Evolutionary conservation across 306 rosid genomes (phyloP), one percentile per base, ranked within the genome.

Genomic region (Quercus parvula): DNA sequence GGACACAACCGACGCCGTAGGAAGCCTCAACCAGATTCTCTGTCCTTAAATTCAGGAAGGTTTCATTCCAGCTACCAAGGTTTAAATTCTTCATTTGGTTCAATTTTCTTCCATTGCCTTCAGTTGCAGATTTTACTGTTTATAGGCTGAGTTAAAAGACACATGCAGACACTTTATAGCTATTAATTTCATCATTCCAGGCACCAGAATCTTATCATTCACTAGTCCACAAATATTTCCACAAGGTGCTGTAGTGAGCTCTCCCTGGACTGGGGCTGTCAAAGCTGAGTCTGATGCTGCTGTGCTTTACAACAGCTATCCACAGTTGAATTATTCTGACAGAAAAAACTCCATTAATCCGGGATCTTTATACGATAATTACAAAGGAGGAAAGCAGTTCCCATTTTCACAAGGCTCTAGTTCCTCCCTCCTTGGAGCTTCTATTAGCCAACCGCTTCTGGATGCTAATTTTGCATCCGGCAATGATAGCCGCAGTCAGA

Each of bases 1-100:
- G 96, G 96, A 25, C 97, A 94, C 83, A 94, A 94, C 73, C 81
- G 86, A 74, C 96, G 96, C 63, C 76, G 97, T 79, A 89, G 97
- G 88, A 92, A 94, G 72, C 92, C 96, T 77, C 98, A 89, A 77
- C 88, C 92, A 0, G 89, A 89, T 6, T 77, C 94, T 73, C 85
- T 89, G 76, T 75, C 88, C 85, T 72, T 84, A 83, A 81, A 83
- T 77, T 82, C 91, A n/a, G 97, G 87, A 71, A 81, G 84, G 64
- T 86, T 85, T 76, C 81, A 79, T 74, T 78, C 90, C 31, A 71
- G 80, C 71, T 90, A 81, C 81, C 88, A 86, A 89, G 95, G 97
- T 94, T 82, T 51, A 71, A 69, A 44, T 78, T n/a, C 11, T 81
- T 74, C 44, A 9, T 20, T 54, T 38, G 24, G 44, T 28, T 38